A percentile compares a stretch with the other conserved stretches of the same genome.
Evolutionary conservation across 2,329 filamentous ascomycete genomes (phyloP).

Genomic region (Fusarium sp.): DNA sequence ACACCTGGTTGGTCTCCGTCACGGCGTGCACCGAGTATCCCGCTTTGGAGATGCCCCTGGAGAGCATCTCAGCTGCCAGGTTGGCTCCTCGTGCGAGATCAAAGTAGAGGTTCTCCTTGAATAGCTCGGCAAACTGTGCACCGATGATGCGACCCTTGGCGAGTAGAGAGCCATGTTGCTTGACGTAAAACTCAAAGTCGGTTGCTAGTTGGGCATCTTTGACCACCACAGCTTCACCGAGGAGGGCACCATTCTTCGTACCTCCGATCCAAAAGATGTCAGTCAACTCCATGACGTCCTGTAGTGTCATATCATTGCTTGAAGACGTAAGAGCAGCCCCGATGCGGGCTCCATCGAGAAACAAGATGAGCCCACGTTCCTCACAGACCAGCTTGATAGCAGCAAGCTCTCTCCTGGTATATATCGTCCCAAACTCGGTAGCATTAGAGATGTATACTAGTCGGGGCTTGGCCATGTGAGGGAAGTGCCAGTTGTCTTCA

Average conservation of each 20-base stretch:
- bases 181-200: constrained; percentile 64
- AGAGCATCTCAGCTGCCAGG: constrained; percentile 56
- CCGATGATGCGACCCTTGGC: constrained; percentile 63
- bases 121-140: constrained; percentile 62
- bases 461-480: constrained; percentile 63
- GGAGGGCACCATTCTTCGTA: constrained; percentile 63
- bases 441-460: constrained; percentile 66
- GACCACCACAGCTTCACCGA: constrained; percentile 64
- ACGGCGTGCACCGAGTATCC: constrained; percentile 57
- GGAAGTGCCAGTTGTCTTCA: constrained; percentile 62
- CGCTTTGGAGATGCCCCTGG: constrained; percentile 54
- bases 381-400: constrained; percentile 58
- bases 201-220: constrained; percentile 55
- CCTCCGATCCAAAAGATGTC: constrained; percentile 68
- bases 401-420: constrained; percentile 56
- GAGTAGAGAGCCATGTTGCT: constrained; percentile 63
- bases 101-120: constrained; percentile 59
- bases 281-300: constrained; percentile 59
- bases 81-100: constrained; percentile 60
- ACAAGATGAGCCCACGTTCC: constrained; percentile 54
- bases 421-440: constrained; percentile 63
- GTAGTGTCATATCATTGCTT: constrained; percentile 57
- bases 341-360: constrained; percentile 62
- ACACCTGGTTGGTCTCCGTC: constrained; percentile 65
- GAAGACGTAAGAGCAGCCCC: constrained; percentile 56